phyloP scores from a whole-genome alignment of 345 rosid species.

The Bruguiera sexangula region DNA sequence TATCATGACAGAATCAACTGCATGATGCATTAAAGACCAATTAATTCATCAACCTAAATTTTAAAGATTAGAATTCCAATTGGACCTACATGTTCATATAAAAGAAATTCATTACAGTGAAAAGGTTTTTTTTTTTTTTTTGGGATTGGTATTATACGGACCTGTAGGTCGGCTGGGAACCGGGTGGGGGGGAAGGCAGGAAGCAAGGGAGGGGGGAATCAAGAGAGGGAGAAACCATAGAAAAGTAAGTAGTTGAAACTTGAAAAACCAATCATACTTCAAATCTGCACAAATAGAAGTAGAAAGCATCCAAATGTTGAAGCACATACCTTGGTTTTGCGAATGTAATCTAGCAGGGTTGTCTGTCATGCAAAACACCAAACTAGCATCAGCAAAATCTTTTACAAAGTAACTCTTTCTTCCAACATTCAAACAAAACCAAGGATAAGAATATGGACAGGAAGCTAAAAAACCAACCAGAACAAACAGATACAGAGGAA shows the following conservation, averaged over 20 bases:
- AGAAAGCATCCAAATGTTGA: slow-evolving; percentile 9
- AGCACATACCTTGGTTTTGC: slow-evolving; percentile 83
- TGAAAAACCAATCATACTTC: neutral
- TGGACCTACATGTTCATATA: neutral
- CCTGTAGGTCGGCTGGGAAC: too few relatives aligned
- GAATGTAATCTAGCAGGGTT: slow-evolving; percentile 85
- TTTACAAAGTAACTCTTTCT: slow-evolving; percentile 5
- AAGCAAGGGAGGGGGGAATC: too few relatives aligned
- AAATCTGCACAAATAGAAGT: slow-evolving; percentile 5
- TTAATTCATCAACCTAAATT: slow-evolving; percentile 1
- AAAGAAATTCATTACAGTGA: too few relatives aligned
- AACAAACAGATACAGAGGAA: neutral
- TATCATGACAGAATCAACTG: slow-evolving; percentile 7
- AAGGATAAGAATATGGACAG: neutral
- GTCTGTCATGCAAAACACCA: slow-evolving; percentile 59
- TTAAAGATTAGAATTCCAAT: neutral
- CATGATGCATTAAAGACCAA: slow-evolving; percentile 8
- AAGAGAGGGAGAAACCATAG: neutral
- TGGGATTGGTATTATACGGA: too few relatives aligned
- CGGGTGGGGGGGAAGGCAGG: too few relatives aligned
- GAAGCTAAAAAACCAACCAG: neutral
- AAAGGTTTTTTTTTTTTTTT: too few relatives aligned
- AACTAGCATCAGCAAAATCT: slow-evolving; percentile 32
- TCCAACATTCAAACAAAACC: neutral
- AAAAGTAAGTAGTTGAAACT: neutral